Base-by-base conservation (phyloP, 1,284 basidiomycete species). In the Schizophyllum amplum region DNA sequence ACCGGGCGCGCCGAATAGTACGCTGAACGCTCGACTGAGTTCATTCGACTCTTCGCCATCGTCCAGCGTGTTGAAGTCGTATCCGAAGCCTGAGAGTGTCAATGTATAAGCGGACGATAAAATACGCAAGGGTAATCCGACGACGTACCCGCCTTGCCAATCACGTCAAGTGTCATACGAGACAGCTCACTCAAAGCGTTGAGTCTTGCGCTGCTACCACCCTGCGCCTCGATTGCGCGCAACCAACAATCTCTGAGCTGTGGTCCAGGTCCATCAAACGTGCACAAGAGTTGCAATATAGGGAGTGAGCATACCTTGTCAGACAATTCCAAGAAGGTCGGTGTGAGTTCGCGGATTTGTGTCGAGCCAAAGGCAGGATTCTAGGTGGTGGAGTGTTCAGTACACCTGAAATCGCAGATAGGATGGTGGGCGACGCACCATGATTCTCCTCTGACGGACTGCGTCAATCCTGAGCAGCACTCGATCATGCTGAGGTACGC, bases 101-200 rank as follows among this genome's bases (percentile, higher is more conserved):
- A 13, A 5, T 13, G 27, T 6, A 48, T 7, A 21, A 21, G 23
- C n/a, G 25, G 22, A 47, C 17, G 27, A 52, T 46, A 22, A 27
- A 24, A 53, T 55, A n/a, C 52, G 55, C 51, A 47, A 52, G 23
- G 25, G 42, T 25, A 56, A 20, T 9, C 24, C 22, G 20, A 58
- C 63, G 13, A 21, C 55, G 57, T 53, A 77, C 85, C 86, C 21
- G 86, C 82, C n/a, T 81, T 69, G 9, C 86, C 86, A 56, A 90
- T 87, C 23, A 87, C 74, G 62, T 89, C 86, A 27, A 89, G 69
- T 0, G 86, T 87, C 56, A 75, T 72, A 55, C 75, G 76, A 51
- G 73, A 79, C 9, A 88, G 66, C 75, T 80, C 83, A 1, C 74
- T 68, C 7, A 84, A 68, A 2, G 80, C 74, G 59, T 89, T 80